Conservation (phyloP, 1,284 basidiomycete genomes). For the Heterobasidion parviporum region DNA sequence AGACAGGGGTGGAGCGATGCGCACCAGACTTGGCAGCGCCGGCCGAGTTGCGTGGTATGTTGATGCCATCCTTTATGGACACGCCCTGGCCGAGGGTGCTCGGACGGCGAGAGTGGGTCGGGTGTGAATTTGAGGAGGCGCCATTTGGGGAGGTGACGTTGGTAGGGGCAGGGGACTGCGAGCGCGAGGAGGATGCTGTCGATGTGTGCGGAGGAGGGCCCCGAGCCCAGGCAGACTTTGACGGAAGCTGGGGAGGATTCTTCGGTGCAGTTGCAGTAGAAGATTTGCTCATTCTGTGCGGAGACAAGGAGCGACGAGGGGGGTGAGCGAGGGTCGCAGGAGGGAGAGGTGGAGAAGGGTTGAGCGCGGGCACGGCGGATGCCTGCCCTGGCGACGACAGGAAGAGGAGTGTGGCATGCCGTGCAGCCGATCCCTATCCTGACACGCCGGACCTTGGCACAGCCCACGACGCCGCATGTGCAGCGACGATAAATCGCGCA, state of each 20-base stretch:
- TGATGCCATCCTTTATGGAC: slow-evolving; percentile 69
- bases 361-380: too few relatives aligned
- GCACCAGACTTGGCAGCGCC: slow-evolving; percentile 58
- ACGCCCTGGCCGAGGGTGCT: slow-evolving; percentile 63
- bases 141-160: slow-evolving; percentile 36
- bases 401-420: not conserved
- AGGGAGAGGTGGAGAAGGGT: not conserved
- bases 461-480: not conserved
- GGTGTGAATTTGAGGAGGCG: slow-evolving; percentile 13
- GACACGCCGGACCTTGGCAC: too few relatives aligned
- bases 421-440: not conserved
- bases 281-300: slow-evolving; percentile 76
- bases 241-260: slow-evolving; percentile 59
- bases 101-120: slow-evolving; percentile 62
- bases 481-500: not conserved
- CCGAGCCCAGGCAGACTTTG: slow-evolving; percentile 77
- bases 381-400: not conserved
- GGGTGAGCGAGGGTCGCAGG: not conserved
- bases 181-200: slow-evolving; percentile 53
- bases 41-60: slow-evolving; percentile 46
- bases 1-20: slow-evolving; percentile 13
- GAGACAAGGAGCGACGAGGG: not conserved
- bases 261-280: slow-evolving; percentile 63
- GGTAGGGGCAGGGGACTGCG: slow-evolving; percentile 63
- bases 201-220: slow-evolving; percentile 62